These are phyloP conservation scores for Pyrenula massariospora DNA, from an alignment of 495 filamentous ascomycete genomes.

Conservation along the genomic window DNA sequence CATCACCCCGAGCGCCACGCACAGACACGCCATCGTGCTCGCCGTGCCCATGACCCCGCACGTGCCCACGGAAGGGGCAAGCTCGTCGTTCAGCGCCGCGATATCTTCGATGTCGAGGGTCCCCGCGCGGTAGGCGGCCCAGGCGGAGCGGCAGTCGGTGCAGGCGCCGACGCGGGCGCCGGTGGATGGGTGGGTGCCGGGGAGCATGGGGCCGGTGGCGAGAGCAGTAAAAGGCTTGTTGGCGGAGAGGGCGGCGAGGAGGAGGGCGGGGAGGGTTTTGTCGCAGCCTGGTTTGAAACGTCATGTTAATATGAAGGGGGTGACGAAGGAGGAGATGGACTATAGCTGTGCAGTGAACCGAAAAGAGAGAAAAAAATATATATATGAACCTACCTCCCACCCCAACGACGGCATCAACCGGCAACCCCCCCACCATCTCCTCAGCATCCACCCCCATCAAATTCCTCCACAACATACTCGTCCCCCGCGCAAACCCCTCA, in stretches of 20 bases:
- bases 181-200: slow-evolving; percentile 36
- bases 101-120: slow-evolving; percentile 56
- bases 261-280: slow-evolving; percentile 55
- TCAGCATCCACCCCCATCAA: slow-evolving; percentile 65
- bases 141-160: slow-evolving; percentile 57
- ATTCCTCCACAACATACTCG: slow-evolving; percentile 59
- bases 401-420: slow-evolving; percentile 50
- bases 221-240: slow-evolving; percentile 55
- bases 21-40: slow-evolving; percentile 57
- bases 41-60: slow-evolving; percentile 64
- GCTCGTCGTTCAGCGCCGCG: slow-evolving; percentile 50
- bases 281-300: slow-evolving; percentile 39
- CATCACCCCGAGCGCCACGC: slow-evolving; percentile 53
- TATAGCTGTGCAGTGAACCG: no score
- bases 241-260: slow-evolving; percentile 60
- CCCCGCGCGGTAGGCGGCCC: slow-evolving; percentile 50
- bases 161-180: slow-evolving; percentile 51
- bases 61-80: slow-evolving; percentile 54
- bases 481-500: slow-evolving; percentile 50
- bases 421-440: slow-evolving; percentile 57
- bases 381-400: slow-evolving; percentile 40
- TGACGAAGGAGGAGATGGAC: not conserved
- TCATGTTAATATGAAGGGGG: not conserved
- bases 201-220: slow-evolving; percentile 58
- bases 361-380: no score